A percentile compares a stretch with the other conserved stretches of the same genome.
phyloP scores from a whole-genome alignment of 2,329 filamentous ascomycete species.

The Byssoonygena ceratinophila region DNA sequence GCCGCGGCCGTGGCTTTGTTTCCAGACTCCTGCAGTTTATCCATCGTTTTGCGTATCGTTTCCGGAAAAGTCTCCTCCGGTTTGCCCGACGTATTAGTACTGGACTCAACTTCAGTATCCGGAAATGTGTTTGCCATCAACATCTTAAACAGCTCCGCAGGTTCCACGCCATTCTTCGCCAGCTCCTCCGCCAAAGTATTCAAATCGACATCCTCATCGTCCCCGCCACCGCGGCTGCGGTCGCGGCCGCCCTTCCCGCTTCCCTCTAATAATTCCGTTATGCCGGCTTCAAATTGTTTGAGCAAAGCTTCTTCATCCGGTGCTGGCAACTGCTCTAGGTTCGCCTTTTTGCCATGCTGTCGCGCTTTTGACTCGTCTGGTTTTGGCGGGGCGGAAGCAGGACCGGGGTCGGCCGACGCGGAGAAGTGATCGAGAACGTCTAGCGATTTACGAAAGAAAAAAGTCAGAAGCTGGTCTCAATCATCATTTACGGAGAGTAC shows the following conservation, averaged over 20 bases:
- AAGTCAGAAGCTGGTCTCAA: no score
- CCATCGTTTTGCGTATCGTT: slow-evolving; percentile 87
- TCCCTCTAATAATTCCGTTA: slow-evolving; percentile 76
- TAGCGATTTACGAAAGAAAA: slow-evolving; percentile 27
- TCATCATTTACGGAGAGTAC: no score
- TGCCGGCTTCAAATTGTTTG: slow-evolving; percentile 76
- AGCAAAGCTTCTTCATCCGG: slow-evolving; percentile 50
- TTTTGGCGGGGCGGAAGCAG: slow-evolving; percentile 30
- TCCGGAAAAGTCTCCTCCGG: slow-evolving; percentile 70
- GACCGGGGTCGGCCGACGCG: slow-evolving; percentile 38
- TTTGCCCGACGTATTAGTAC: slow-evolving; percentile 21
- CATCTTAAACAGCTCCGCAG: slow-evolving; percentile 24
- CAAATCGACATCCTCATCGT: slow-evolving; percentile 31
- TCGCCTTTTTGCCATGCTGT: slow-evolving; percentile 14
- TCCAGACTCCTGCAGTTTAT: slow-evolving; percentile 84
- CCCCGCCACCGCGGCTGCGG: slow-evolving; percentile 55
- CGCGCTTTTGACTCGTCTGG: slow-evolving; percentile 26
- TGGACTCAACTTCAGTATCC: slow-evolving; percentile 15
- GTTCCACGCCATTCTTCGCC: slow-evolving; percentile 24
- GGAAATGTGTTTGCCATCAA: slow-evolving; percentile 24
- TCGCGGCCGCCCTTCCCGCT: no score
- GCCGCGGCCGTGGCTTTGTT: slow-evolving; percentile 72
- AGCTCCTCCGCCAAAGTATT: slow-evolving; percentile 26
- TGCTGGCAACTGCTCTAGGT: slow-evolving; percentile 17
- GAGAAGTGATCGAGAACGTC: slow-evolving; percentile 92